Evolutionary conservation across 2,329 filamentous ascomycete genomes (phyloP), one percentile per base, ranked within the genome.

Genomic region (Trichophyton benhamiae): DNA sequence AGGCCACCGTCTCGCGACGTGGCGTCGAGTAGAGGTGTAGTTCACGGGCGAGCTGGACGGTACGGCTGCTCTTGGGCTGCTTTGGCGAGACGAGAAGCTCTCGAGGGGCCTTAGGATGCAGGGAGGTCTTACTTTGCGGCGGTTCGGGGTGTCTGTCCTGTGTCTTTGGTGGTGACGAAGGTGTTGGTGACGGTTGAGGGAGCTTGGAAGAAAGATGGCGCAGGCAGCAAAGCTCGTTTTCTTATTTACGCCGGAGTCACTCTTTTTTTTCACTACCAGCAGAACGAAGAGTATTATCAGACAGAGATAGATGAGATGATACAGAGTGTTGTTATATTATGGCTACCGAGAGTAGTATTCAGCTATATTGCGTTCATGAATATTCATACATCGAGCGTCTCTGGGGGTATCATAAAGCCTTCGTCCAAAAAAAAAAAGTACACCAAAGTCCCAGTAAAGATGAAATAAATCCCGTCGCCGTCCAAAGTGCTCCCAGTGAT

Each of bases 371-470:
- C 49, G 8, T 53, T 53, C 49, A 53, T 27, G 27, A 33, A 27
- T 30, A 53, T 33, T 53, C 49, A n/a, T 53, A 53, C 49, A 53
- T 33, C 27, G 13, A 53, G n/a, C 49, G n/a, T 30, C 49, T 53
- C 49, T 22, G n/a, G 22, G 49, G 49, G 49, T 53, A 48, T 48
- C n/a, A 58, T 58, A 61, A n/a, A 17, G 9, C 3, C 30, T 15
- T 59, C 52, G 33, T 63, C 61, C 30, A 63, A 58, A 30, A 11
- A 27, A 3, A 57, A 58, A 59, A 48, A 59, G 67, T 69, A 68
- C 69, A 52, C 36, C 53, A 49, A 52, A 57, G 20, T 49, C 42
- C 55, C 59, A 62, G 11, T 3, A 25, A 61, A 65, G 52, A 52
- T 30, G 58, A 41, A 38, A 63, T 58, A 59, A 11, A 4, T 38